Base-by-base conservation (phyloP, 2,329 filamentous ascomycete species). In the Dactylellina leptospora region DNA sequence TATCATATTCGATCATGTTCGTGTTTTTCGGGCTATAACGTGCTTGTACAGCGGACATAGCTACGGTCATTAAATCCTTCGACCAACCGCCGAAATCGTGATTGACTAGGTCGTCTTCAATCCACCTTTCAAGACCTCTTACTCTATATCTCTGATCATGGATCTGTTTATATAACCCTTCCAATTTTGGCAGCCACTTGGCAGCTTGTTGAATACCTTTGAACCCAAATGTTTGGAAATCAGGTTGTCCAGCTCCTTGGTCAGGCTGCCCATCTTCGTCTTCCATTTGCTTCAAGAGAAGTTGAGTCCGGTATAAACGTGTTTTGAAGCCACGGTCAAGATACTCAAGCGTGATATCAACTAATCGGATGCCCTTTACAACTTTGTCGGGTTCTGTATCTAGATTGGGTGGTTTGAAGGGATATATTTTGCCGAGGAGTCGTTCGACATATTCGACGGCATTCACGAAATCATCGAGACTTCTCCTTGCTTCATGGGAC, bases 301-400 rank as follows among this genome's bases (percentile, higher is more conserved):
- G 8, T 20, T 50, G 4, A 6, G 22, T 36, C 18, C 40, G 36
- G 5, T 28, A 11, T 13, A 69, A 45, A 1, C 63, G 55, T 10
- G n/a, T 38, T 28, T 40, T 23, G 27, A 69, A 40, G 3, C 63
- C 63, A 10, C 16, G 45, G 23, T 59, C 23, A 4, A 69, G 30
- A 30, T 60, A 47, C 13, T 69, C 40, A 6, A 48, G 40, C 1
- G 28, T 48, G n/a, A 69, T 55, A 47, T 69, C 54, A 4, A 47
- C 54, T 2, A 54, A 8, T 22, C 54, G 23, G 23, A 22, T 36
- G 10, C 63, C 63, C 3, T 60, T 28, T 1, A 60, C 16, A 23
- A 42, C 22, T 16, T 44, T 23, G 5, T 51, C 50, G 1, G 63
- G 63, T 13, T 30, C 8, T 3, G 20, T 47, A 16, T 42, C 47